phyloP scores from a whole-genome alignment of 345 rosid species.

The Gossypium thurberi region DNA sequence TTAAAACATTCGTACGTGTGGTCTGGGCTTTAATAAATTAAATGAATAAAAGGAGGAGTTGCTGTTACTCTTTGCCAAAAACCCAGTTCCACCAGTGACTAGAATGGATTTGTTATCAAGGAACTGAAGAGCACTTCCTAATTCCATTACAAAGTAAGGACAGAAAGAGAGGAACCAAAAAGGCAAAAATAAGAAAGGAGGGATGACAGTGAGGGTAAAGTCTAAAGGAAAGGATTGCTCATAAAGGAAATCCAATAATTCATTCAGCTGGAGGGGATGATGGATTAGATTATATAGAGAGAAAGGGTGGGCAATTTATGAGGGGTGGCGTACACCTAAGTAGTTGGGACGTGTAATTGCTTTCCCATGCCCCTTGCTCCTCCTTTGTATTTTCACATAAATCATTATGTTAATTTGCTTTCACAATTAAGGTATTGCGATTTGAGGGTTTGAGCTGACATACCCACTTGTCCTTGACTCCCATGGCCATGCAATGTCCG shows the following conservation, averaged over 20 bases:
- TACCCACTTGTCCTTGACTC: no score
- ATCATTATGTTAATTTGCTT: no score
- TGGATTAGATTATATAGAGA: not conserved
- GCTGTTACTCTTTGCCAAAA: conserved; percentile 48
- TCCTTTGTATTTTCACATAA: not conserved
- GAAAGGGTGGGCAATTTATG: not conserved
- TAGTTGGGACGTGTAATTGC: not conserved
- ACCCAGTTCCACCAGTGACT: conserved; percentile 61
- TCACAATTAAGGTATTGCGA: no score
- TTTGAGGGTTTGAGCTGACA: no score
- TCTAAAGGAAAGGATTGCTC: not conserved
- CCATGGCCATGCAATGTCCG: no score
- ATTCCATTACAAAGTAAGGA: conserved; percentile 28
- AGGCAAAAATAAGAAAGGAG: not conserved
- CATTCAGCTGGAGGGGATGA: not conserved
- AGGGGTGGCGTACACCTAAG: not conserved
- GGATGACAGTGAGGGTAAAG: not conserved
- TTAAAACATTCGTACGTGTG: not conserved
- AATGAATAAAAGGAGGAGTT: not conserved
- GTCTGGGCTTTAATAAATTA: not conserved
- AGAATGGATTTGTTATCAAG: conserved; percentile 49
- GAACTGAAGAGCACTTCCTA: conserved; percentile 46
- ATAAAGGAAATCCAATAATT: not conserved
- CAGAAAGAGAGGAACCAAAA: not conserved
- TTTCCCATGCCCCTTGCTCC: not conserved